These are phyloP conservation scores for Boehmeria nivea DNA, from an alignment of 306 rosid genomes.

Conservation along the genomic window DNA sequence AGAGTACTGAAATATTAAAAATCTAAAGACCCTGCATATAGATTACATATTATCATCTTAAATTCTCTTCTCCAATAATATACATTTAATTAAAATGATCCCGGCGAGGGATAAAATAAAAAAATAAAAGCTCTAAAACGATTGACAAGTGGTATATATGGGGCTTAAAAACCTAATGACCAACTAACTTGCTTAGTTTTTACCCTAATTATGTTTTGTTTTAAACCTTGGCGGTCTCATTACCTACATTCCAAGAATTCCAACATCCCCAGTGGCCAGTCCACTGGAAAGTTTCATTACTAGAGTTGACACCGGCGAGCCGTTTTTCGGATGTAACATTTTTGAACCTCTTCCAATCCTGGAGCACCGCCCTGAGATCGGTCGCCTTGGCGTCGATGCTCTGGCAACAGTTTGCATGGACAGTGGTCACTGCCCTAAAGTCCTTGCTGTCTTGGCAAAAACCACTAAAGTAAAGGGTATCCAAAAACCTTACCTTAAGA, in stretches of 20 bases:
- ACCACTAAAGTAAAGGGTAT: constrained; percentile 72
- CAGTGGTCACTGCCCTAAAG: constrained; percentile 41
- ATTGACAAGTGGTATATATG: too few species aligned
- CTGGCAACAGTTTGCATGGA: constrained; percentile 81
- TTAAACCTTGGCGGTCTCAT: too few species aligned
- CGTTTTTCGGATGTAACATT: background rate
- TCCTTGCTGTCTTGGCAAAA: constrained; percentile 74
- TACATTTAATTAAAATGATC: too few species aligned
- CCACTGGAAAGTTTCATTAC: background rate
- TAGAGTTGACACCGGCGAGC: background rate
- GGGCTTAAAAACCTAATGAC: too few species aligned
- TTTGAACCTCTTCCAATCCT: constrained; percentile 23
- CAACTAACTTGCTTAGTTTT: too few species aligned
- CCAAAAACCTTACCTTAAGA: constrained; percentile 58
- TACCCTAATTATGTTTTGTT: too few species aligned
- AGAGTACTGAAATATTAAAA: too few species aligned
- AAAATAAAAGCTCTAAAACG: too few species aligned
- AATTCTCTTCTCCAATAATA: too few species aligned
- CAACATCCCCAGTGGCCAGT: background rate
- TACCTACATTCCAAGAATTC: constrained; percentile 3
- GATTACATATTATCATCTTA: too few species aligned
- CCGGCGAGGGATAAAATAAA: too few species aligned
- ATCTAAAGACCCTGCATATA: too few species aligned
- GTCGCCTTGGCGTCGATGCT: constrained; percentile 52
- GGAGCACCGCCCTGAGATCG: constrained; percentile 38